phyloP scores from a whole-genome alignment of 2,329 filamentous ascomycete genomes.

The Berkeleyomyces basicola region DNA sequence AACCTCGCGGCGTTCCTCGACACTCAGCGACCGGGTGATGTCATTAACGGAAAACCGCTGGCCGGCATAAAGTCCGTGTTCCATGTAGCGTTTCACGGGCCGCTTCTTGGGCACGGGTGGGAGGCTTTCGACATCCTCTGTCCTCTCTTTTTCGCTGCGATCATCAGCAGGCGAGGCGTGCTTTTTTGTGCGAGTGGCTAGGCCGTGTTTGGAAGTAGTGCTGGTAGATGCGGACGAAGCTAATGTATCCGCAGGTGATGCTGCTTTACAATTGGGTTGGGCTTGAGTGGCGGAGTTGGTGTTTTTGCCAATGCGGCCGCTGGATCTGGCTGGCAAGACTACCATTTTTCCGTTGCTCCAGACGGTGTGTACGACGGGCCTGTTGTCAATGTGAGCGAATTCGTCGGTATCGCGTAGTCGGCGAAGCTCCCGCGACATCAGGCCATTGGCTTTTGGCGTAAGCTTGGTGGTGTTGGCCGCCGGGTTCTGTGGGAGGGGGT shows the following conservation, averaged over 20 bases:
- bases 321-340: conserved; percentile 25
- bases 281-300: conserved; percentile 14
- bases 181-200: conserved; percentile 7
- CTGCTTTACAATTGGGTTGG: background rate
- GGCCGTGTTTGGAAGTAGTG: background rate
- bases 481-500: conserved; percentile 29
- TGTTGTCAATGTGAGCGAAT: conserved; percentile 40
- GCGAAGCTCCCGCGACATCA: conserved; percentile 39
- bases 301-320: conserved; percentile 24
- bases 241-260: background rate
- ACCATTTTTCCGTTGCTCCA: conserved; percentile 51
- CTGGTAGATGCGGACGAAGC: background rate
- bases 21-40: conserved; percentile 30
- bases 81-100: conserved; percentile 57
- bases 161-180: conserved; percentile 7
- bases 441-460: conserved; percentile 30
- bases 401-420: conserved; percentile 47
- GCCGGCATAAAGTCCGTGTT: conserved; percentile 73
- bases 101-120: conserved; percentile 25
- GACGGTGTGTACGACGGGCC: conserved; percentile 39
- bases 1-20: conserved; percentile 34
- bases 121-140: conserved; percentile 23
- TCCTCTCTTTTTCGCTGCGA: conserved; percentile 16
- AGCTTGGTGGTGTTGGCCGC: conserved; percentile 44
- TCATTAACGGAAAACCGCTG: conserved; percentile 41